Evolutionary conservation across 371 early-diverging fungal species (phyloP), one percentile per base, ranked within the genome.

Genomic region (Mortierella sp.): DNA sequence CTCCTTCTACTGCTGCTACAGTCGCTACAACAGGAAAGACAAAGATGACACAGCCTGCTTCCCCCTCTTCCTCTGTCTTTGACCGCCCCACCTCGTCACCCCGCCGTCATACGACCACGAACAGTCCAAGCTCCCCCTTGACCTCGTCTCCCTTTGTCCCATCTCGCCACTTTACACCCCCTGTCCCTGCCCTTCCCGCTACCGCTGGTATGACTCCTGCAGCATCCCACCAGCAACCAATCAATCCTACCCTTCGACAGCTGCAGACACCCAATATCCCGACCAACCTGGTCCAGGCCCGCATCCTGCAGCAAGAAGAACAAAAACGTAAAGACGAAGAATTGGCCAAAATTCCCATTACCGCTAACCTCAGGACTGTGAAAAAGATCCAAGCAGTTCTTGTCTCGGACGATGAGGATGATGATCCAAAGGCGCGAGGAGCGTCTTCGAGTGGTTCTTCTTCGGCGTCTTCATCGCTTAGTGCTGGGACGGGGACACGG

Each of bases 301-400:
- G 87, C 70, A 86, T 86, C 58, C 10, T 80, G 76, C 87, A 86
- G 47, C 82, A 79, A 48, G 87, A 86, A 48, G 87, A 82, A 50
- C 68, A 86, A 31, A 80, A 78, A 31, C 82, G 83, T 0, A 74
- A 68, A 14, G 77, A 77, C 5, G 87, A 86, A 31, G 87, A 86
- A 52, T 63, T 86, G 63, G 87, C 87, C 28, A 86, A 86, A 78
- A 82, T 86, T 31, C 87, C 87, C 13, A 86, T 86, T 55, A 86
- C 87, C 5, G 87, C 87, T 42, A 86, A 86, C 57, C 38, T 86
- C 57, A n/a, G 87, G 13, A 75, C 75, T 28, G 87, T 86, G n/a
- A 86, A 86, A 31, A 86, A 86, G 80, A 82, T 86, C 63, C 87
- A 86, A 26, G 87, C 87, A 0, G 80, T 86, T 9, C 48, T 86